Base-by-base conservation (phyloP, 1,284 basidiomycete genomes). In the Fomitopsis pinicola region DNA sequence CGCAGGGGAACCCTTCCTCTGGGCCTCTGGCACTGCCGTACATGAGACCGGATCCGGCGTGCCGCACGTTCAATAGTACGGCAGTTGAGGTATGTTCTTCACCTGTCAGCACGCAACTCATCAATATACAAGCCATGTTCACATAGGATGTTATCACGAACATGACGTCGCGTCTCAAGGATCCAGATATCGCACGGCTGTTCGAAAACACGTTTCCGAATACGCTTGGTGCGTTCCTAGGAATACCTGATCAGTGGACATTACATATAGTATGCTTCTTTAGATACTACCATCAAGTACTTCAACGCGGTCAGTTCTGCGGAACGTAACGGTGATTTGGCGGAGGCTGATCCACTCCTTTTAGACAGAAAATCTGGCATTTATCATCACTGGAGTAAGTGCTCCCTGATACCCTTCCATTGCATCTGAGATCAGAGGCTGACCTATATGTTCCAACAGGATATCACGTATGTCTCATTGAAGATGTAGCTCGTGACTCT, bases 201-300 rank as follows among this genome's bases (percentile, higher is more conserved):
- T 91, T 91, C 64, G 89, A 90, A 71, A 91, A 91, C 62, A 85
- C 89, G 0, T 90, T 90, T 68, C 88, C 89, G 2, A 89, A 89
- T 66, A 91, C 89, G 0, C 78, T 91, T 40, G 88, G 88, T 88
- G 66, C 12, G 71, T 59, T 59, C 63, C 45, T 46, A 15, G 54
- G 55, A 53, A 40, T 46, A 22, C 55, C 19, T 15, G 26, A 26
- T 30, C 30, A 33, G 45, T 30, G 7, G 28, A 22, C 61, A 19
- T 30, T 28, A 6, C n/a, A 42, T 14, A 42, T 42, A 14, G 50
- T 50, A 57, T 19, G 17, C 14, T 6, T 42, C 12, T 35, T 15
- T 15, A 89, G 89, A 91, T 68, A 91, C 88, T 1, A 90, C 89
- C 7, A 83, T 91, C 56, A 87, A 82, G 71, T 91, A 90, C 67